phyloP scores from a whole-genome alignment of 306 rosid species.

The Castanea mollissima region DNA sequence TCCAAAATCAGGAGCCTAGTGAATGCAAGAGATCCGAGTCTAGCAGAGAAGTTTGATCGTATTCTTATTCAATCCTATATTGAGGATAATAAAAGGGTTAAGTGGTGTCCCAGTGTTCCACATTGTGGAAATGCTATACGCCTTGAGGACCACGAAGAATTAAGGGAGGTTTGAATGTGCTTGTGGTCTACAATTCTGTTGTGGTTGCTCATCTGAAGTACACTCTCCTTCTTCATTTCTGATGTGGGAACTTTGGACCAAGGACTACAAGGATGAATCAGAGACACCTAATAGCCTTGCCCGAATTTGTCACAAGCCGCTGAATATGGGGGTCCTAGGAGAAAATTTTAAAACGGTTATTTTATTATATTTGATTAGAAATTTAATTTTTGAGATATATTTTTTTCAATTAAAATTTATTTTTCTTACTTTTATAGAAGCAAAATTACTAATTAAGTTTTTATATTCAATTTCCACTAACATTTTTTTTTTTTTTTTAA shows the following conservation, averaged over 20 bases:
- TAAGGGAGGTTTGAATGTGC: constrained; percentile 39
- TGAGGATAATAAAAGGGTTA: constrained; percentile 39
- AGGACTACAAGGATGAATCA: constrained; percentile 34
- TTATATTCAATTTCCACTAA: too few species aligned
- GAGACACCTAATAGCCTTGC: constrained; percentile 33
- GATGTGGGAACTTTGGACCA: constrained; percentile 37
- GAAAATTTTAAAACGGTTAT: too few species aligned
- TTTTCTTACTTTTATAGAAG: too few species aligned
- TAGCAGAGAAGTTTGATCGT: constrained; percentile 39
- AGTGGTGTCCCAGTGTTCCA: constrained; percentile 44
- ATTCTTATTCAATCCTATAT: constrained; percentile 40
- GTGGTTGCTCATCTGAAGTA: constrained; percentile 27
- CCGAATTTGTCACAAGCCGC: constrained; percentile 35
- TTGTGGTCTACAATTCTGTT: constrained; percentile 36
- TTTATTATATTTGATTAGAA: too few species aligned
- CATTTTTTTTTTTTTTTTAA: too few species aligned
- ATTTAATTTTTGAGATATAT: too few species aligned
- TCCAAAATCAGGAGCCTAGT: constrained; percentile 29
- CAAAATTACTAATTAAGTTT: too few species aligned
- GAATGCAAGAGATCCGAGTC: constrained; percentile 20
- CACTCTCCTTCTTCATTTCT: constrained; percentile 41
- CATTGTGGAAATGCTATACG: constrained; percentile 43
- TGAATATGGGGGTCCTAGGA: background rate
- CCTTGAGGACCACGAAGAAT: constrained; percentile 12
- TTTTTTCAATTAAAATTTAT: too few species aligned